phyloP scores from a whole-genome alignment of 352 stramenopile species.

The Pythium monospermum region DNA sequence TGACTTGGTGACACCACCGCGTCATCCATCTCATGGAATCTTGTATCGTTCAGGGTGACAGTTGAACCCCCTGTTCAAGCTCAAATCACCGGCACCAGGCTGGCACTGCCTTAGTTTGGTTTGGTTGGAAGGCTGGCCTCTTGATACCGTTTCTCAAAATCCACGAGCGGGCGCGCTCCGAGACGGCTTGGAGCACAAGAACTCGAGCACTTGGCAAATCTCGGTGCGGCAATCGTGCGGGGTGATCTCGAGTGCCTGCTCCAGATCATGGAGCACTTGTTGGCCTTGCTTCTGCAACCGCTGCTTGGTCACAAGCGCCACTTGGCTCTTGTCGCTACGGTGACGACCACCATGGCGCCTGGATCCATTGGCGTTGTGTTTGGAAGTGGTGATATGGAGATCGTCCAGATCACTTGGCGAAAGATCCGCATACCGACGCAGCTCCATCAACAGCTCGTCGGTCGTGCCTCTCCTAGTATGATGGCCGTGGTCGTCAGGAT shows the following conservation, averaged over 20 bases:
- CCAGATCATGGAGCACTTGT: constrained; percentile 31
- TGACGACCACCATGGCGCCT: background rate
- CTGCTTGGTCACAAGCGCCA: constrained; percentile 1
- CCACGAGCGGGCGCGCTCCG: no score
- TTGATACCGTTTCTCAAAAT: no score
- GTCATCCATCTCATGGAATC: no score
- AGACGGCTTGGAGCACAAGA: constrained; percentile 19
- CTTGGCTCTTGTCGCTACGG: background rate
- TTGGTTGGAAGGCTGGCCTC: no score
- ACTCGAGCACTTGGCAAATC: constrained; percentile 42
- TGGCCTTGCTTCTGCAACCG: constrained; percentile 12
- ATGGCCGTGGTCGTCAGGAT: background rate
- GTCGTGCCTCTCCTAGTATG: background rate
- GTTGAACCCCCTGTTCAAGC: no score
- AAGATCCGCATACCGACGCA: constrained; percentile 45
- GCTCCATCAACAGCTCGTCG: constrained; percentile 18
- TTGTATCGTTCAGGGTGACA: no score
- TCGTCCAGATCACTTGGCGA: constrained; percentile 38
- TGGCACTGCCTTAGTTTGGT: no score
- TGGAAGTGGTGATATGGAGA: constrained; percentile 19
- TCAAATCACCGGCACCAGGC: no score
- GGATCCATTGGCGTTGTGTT: background rate
- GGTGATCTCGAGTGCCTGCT: constrained; percentile 39
- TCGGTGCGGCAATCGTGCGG: constrained; percentile 53
- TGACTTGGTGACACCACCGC: no score